Evolutionary conservation across 441 rosid species (phyloP).

Genomic region (Biscutella laevigata): DNA sequence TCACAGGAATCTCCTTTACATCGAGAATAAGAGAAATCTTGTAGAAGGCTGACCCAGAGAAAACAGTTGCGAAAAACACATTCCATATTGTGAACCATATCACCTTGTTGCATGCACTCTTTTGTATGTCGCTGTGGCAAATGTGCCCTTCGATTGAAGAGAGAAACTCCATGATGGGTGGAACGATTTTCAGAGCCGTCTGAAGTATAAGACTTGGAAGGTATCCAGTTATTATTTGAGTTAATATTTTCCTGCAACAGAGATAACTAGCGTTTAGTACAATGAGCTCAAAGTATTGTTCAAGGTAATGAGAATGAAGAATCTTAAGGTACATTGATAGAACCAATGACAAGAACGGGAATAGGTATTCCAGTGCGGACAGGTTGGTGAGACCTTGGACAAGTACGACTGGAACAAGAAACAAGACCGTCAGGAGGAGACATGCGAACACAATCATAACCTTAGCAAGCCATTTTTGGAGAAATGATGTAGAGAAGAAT

Average conservation of each 20-base stretch:
- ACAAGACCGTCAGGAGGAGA: constrained; percentile 66
- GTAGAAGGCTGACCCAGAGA: constrained; percentile 72
- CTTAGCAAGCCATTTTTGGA: constrained; percentile 75
- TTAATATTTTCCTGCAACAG: constrained; percentile 64
- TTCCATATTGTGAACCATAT: constrained; percentile 97
- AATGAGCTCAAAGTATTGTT: neutral
- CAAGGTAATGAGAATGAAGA: neutral
- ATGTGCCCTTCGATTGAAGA: constrained; percentile 89
- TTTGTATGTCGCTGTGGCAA: constrained; percentile 76
- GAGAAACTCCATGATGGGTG: constrained; percentile 89
- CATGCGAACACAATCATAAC: constrained; percentile 60
- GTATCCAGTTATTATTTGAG: constrained; percentile 75
- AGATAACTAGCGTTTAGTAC: constrained; percentile 10
- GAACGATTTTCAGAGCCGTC: constrained; percentile 65
- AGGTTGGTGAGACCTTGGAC: constrained; percentile 96
- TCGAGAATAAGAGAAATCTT: constrained; percentile 61
- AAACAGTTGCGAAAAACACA: constrained; percentile 81
- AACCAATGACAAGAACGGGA: constrained; percentile 72
- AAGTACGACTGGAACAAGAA: constrained; percentile 78
- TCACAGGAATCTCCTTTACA: constrained; percentile 57
- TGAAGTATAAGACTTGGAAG: constrained; percentile 90
- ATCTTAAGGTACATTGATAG: constrained; percentile 48
- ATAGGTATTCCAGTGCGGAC: constrained; percentile 59
- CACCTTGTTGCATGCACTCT: constrained; percentile 85
- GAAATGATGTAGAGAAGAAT: constrained; percentile 77